Percentiles rank a stretch among this genome's conserved stretches.
Evolutionary conservation across 2,329 filamentous ascomycete genomes (phyloP).

Genomic region (Tolypocladium album): DNA sequence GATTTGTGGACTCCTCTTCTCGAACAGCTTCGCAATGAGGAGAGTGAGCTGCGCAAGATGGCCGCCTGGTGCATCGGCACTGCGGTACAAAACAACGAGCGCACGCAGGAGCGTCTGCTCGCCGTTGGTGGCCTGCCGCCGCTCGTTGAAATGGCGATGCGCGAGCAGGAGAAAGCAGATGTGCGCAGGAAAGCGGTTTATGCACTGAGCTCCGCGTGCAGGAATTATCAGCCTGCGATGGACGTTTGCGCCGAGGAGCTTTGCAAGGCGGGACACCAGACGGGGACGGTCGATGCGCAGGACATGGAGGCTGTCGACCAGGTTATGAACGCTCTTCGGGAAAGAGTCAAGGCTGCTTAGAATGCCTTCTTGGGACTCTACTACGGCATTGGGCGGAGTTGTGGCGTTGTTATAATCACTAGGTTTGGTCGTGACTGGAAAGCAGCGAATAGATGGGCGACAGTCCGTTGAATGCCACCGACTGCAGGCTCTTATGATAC

Average conservation of each 20-base stretch:
- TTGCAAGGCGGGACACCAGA: constrained; percentile 41
- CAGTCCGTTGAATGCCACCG: not conserved
- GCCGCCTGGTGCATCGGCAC: constrained; percentile 93
- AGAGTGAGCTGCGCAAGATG: constrained; percentile 66
- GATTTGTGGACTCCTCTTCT: constrained; percentile 76
- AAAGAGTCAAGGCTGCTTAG: constrained; percentile 28
- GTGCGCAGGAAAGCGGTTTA: constrained; percentile 82
- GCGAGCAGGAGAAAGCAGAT: constrained; percentile 45
- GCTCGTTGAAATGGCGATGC: constrained; percentile 55
- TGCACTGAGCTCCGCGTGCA: constrained; percentile 72
- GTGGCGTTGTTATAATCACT: constrained; percentile 7
- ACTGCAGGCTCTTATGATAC: constrained; percentile 15
- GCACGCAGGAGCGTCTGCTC: constrained; percentile 63
- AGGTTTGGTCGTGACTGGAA: not conserved
- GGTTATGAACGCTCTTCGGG: constrained; percentile 58
- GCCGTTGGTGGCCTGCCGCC: constrained; percentile 56
- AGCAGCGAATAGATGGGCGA: not conserved
- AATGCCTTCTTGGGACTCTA: not conserved
- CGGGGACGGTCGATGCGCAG: constrained; percentile 59
- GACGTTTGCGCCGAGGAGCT: constrained; percentile 56
- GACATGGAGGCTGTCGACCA: constrained; percentile 82
- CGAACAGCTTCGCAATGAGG: constrained; percentile 53
- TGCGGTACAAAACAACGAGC: constrained; percentile 90
- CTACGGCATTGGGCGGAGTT: constrained; percentile 26
- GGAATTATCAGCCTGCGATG: constrained; percentile 83